Base-by-base conservation (phyloP, 1,284 basidiomycete species). In the Cystodermella granulosa region DNA sequence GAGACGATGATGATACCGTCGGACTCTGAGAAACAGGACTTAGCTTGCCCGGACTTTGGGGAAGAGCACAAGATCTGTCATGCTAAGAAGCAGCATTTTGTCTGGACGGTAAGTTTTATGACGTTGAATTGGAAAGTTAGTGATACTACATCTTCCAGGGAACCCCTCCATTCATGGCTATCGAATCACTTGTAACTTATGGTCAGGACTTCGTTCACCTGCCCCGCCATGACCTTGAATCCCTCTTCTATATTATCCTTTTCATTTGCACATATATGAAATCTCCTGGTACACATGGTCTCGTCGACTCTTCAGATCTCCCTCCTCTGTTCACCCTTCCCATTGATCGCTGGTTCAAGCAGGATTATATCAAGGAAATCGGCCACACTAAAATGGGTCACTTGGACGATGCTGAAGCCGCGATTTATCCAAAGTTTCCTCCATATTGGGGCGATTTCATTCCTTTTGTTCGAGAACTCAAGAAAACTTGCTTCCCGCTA, bases 141-240 rank as follows among this genome's bases (percentile, higher is more conserved):
- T 31, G 11, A 11, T 31, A 31, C 28, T 11, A 31, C n/a, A 31
- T n/a, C n/a, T 31, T 31, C 28, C 28, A 31, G 28, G 54, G 55
- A 3, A 58, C 56, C 1, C 47, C 20, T 16, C 49, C 49, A 16
- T 58, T 41, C 35, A 56, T 56, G 50, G 51, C 53, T 4, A 22
- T 38, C 16, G 56, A 55, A 20, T 45, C 56, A 2, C 47, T 55
- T 20, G 17, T 34, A 5, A 11, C 36, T 3, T 11, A 35, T 14
- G 16, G 28, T 26, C 26, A 15, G 2, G n/a, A 14, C 14, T 28
- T 31, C 16, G 21, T 13, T 5, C 51, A 53, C 39, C 20, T 39
- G 22, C 42, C 45, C 42, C 47, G 51, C 20, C 54, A 52, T n/a
- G 44, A 58, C 35, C 46, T 56, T 5, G 55, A 58, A 35, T 58